Evolutionary conservation across 257 asterid species (phyloP).

Genomic region (Orobanche coerulescens): DNA sequence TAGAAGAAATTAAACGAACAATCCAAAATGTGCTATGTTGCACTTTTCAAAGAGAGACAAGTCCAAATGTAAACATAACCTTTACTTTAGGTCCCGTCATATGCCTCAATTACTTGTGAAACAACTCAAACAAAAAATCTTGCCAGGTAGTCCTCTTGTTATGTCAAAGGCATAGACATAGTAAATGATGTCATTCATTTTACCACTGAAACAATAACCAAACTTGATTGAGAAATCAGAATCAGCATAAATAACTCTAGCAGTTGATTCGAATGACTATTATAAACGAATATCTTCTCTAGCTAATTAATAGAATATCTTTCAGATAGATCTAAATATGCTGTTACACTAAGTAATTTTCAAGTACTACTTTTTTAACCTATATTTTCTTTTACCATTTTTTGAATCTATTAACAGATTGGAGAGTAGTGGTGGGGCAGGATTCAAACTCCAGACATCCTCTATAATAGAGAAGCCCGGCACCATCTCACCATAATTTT

Average conservation of each 20-base stretch:
- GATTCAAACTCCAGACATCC: too few species aligned
- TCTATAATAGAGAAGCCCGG: too few species aligned
- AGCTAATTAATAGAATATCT: not conserved
- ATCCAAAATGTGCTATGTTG: not conserved
- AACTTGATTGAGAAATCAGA: not conserved
- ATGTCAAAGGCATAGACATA: not conserved
- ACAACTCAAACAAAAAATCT: conserved; percentile 17
- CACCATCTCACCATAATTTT: too few species aligned
- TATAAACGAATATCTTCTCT: not conserved
- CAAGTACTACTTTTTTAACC: too few species aligned
- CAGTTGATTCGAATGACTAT: not conserved
- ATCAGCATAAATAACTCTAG: not conserved
- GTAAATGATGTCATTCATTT: not conserved
- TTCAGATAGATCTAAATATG: conserved; percentile 1
- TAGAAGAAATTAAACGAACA: not conserved
- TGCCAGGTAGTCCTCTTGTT: not conserved
- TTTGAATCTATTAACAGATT: too few species aligned
- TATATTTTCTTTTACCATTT: too few species aligned
- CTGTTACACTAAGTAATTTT: not conserved
- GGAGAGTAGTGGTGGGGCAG: too few species aligned
- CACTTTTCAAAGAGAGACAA: not conserved
- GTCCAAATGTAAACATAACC: not conserved
- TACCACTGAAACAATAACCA: conserved; percentile 1
- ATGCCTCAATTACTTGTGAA: not conserved
- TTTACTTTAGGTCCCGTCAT: not conserved